Evolutionary conservation across 2,329 filamentous ascomycete genomes (phyloP), one percentile per base, ranked within the genome.

Genomic region (Diaporthe eres): DNA sequence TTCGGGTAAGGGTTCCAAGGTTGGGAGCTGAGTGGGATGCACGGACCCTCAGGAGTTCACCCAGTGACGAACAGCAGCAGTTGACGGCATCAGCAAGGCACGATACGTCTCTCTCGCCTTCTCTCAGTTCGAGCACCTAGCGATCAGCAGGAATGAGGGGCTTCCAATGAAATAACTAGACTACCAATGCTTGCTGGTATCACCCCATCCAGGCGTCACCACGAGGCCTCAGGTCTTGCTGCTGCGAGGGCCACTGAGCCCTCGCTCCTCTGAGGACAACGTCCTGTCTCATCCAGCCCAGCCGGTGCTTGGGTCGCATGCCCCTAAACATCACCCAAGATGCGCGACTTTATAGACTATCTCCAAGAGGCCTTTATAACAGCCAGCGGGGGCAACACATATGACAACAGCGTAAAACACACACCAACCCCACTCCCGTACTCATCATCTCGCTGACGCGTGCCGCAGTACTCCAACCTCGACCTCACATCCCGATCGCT

Each of bases 381-480:
- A 28, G 75, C 71, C 42, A 74, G 72, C 75, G 81, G 61, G 79
- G 77, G 75, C 4, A 77, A 77, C 55, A 73, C 74, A 55, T 76
- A 75, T 53, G 77, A 77, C 65, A 77, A 75, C 37, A 76, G 74
- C 44, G 76, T 77, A 49, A 49, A 44, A 4, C 63, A n/a, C 51
- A 37, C 17, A 15, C 37, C 6, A 9, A n/a, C 47, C 4, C 49
- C 44, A n/a, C 5, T 67, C 4, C 39, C 6, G 10, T 37, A 9
- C 22, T 25, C 22, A 39, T 9, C 58, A 19, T 3, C 57, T 61
- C 15, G n/a, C 61, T 68, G 25, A 72, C 65, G 4, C 22, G 5
- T 22, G 47, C 10, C 19, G 8, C 37, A 70, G 25, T 78, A 76
- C 49, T 76, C 96, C 94, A 94, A 78, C 22, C 74, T 77, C 25